Base-by-base conservation (phyloP, 192 early-diverging fungal species). In the Podila horticola region DNA sequence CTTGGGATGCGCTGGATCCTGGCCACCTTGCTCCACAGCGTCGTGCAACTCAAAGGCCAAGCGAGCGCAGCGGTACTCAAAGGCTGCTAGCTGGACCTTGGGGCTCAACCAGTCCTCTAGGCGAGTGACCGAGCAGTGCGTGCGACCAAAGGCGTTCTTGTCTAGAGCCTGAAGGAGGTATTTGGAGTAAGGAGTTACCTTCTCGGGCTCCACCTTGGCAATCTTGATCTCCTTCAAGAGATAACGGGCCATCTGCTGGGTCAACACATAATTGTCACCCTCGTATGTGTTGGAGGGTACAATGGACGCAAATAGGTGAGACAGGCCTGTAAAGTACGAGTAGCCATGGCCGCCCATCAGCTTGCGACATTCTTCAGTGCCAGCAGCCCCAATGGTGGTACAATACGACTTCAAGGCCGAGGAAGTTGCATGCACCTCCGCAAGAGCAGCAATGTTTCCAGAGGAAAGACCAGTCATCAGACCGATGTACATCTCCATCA, bases 211-310 rank as follows among this genome's bases (percentile, higher is more conserved):
- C 1, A 65, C 29, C 17, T 67, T 58, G 6, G 74, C 70, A 11
- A 58, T 77, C 58, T 83, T 79, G 63, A 87, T 55, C 58, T 84
- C 75, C 65, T 87, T 89, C 29, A 89, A 65, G 24, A 97, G 79
- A 75, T 93, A 95, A 24, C 94, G 91, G 13, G 90, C 85, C 38
- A 92, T 93, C 85, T 97, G 95, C 75, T 95, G 95, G 12, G 93
- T 93, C 68, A 97, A 72, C 5, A 97, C 86, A 72, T 91, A 92
- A 83, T 95, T 95, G 69, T 95, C 94, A 67, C 94, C 94, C 71
- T 95, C 94, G 85, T 90, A 94, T 55, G 92, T 95, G 58, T 89
- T 89, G 50, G 92, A 92, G 4, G 93, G 93, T 50, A 91, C 86
- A 34, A 88, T 86, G 72, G 92, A 87, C 60, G 86, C 87, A 64